Conservation (phyloP, 2,329 filamentous ascomycete genomes). For the Curvularia verruculosa region DNA sequence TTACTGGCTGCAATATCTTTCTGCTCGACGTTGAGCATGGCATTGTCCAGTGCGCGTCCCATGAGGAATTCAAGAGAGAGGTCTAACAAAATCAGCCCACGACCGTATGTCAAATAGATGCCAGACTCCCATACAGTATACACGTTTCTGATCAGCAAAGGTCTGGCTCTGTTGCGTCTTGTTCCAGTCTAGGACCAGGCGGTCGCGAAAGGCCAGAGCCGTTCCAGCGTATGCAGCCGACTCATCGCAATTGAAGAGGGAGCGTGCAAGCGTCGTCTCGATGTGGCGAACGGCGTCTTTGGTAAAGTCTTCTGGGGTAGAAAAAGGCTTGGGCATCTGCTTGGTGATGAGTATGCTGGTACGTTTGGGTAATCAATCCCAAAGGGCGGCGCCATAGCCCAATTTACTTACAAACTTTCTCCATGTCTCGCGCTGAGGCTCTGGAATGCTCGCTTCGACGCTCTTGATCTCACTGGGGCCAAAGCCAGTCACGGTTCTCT, state of each 20-base stretch:
- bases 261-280: conserved; percentile 93
- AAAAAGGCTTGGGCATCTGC: conserved; percentile 71
- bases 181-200: conserved; percentile 95
- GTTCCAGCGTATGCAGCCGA: conserved; percentile 88
- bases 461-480: conserved; percentile 89
- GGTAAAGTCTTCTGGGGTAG: conserved; percentile 79
- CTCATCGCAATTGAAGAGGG: conserved; percentile 98
- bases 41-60: conserved; percentile 95
- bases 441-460: conserved; percentile 89
- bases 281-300: conserved; percentile 90
- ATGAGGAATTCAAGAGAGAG: conserved; percentile 97
- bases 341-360: conserved; percentile 18
- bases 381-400: conserved; percentile 8
- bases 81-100: conserved; percentile 56
- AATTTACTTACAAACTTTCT: conserved; percentile 61
- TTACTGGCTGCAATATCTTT: conserved; percentile 83
- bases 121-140: conserved; percentile 71
- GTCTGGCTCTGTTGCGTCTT: conserved; percentile 97
- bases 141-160: conserved; percentile 84
- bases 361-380: neutral
- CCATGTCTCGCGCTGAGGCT: conserved; percentile 82
- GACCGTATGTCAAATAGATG: neutral
- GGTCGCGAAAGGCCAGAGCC: conserved; percentile 89
- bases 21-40: conserved; percentile 92
- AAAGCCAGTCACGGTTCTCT: conserved; percentile 94